These are phyloP conservation scores for Talaromyces wortmannii DNA, from an alignment of 495 filamentous ascomycete species.

Conservation along the genomic window DNA sequence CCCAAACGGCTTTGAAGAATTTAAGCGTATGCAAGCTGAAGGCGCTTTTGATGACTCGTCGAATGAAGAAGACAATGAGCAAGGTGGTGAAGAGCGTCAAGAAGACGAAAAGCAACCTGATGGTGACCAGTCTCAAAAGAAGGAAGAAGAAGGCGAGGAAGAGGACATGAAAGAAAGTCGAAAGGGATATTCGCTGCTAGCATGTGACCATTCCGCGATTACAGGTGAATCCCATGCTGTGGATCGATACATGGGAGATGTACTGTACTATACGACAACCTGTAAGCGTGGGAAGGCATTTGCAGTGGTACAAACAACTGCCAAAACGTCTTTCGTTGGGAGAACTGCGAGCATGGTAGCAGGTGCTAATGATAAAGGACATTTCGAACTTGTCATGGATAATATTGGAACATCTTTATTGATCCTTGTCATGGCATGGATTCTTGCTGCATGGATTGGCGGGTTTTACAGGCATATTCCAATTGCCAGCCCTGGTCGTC, in stretches of 20 bases:
- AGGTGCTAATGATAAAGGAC: slow-evolving; percentile 59
- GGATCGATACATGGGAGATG: slow-evolving; percentile 66
- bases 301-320: slow-evolving; percentile 51
- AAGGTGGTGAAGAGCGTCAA: slow-evolving; percentile 25
- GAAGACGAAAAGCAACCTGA: slow-evolving; percentile 17
- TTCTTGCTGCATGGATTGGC: slow-evolving; percentile 63
- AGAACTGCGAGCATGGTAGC: slow-evolving; percentile 62
- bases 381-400: slow-evolving; percentile 75
- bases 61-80: slow-evolving; percentile 39
- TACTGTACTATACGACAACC: slow-evolving; percentile 63
- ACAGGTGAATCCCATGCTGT: slow-evolving; percentile 69
- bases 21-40: slow-evolving; percentile 46
- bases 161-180: slow-evolving; percentile 8
- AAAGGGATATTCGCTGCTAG: slow-evolving; percentile 51
- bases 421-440: slow-evolving; percentile 62
- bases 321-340: slow-evolving; percentile 64
- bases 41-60: slow-evolving; percentile 40
- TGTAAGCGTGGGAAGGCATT: slow-evolving; percentile 71
- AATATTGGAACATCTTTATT: slow-evolving; percentile 63
- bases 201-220: slow-evolving; percentile 66
- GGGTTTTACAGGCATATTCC: slow-evolving; percentile 63
- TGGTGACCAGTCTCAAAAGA: slow-evolving; percentile 6
- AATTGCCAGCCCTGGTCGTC: slow-evolving; percentile 52
- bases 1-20: slow-evolving; percentile 58
- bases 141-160: slow-evolving; percentile 9